A percentile compares a stretch with the other conserved stretches of the same genome.
Evolutionary conservation across 75 land plant species (phyloP).

Genomic region (Chamaecyparis obtusa): DNA sequence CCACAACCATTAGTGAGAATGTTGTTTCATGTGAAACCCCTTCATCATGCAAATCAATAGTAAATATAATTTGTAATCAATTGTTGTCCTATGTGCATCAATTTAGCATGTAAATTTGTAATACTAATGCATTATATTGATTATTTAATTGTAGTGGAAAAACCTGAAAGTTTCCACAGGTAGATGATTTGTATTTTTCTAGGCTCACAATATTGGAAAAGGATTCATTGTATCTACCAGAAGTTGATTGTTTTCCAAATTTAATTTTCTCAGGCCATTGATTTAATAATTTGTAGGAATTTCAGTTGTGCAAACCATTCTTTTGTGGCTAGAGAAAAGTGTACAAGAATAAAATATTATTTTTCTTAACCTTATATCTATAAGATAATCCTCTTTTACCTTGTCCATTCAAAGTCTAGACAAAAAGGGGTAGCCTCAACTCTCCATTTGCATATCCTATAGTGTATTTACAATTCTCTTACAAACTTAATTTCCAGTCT

Average conservation of each 20-base stretch:
- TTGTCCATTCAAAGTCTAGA: neutral
- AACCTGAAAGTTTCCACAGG: neutral
- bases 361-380: conserved; percentile 90
- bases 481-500: neutral
- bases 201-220: neutral
- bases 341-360: conserved; percentile 88
- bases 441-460: neutral
- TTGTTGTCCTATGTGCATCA: neutral
- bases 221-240: neutral
- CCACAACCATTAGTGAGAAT: neutral
- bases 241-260: neutral
- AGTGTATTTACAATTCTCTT: neutral
- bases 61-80: neutral
- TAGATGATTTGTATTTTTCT: neutral
- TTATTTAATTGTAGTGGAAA: neutral
- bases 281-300: conserved; percentile 48
- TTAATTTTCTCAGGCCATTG: neutral
- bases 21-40: neutral
- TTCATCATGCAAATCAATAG: neutral
- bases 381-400: conserved; percentile 26
- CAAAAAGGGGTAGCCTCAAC: neutral
- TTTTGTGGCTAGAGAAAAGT: conserved; percentile 66
- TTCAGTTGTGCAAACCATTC: conserved; percentile 87
- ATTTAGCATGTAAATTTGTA: neutral
- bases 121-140: neutral